Base-by-base conservation (phyloP, 1,139 yeast species). In the Chernovozyma sophiae-reginae region DNA sequence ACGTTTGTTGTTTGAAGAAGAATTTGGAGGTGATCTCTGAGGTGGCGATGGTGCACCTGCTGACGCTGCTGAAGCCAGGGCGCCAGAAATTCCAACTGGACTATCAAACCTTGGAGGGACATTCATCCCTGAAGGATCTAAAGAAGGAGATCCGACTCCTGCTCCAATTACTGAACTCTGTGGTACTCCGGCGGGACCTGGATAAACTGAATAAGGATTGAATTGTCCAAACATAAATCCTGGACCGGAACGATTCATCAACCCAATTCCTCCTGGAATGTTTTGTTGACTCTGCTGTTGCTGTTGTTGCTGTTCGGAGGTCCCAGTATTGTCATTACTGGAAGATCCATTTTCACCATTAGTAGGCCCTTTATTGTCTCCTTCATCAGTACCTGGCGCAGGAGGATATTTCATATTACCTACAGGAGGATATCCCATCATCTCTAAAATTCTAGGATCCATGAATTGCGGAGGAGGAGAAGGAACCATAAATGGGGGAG, bases 211-310 rank as follows among this genome's bases (percentile, higher is more conserved):
- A 46, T 74, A 75, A 2, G 79, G 78, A 44, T 56, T 61, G 45
- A 74, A 76, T 0, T 76, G 72, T 24, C 72, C 74, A 49, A 74
- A 68, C 65, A 74, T 62, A 45, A 68, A 74, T 2, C 55, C 46
- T 4, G 58, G 58, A 20, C 51, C 45, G 34, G 52, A 63, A 19
- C 70, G 58, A 41, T 61, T 65, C 56, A 64, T 58, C 46, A 69
- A 53, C 2, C 75, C 75, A 40, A 69, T 64, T 1, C 73, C 73
- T 2, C 29, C 29, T 7, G 69, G 68, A 4, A 30, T 31, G 6
- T 28, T 7, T n/a, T 25, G 19, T 39, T 44, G 19, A 38, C 42
- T 25, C 24, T 30, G 17, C 27, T 20, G 19, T 28, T 30, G 18
- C 14, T 33, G 8, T 14, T 27, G 15, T 28, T 30, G 18, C 14